A percentile compares a stretch with the other conserved stretches of the same genome.
Evolutionary conservation across 768 basidiomycete genomes (phyloP).

Genomic region (Tulasnella sp.): DNA sequence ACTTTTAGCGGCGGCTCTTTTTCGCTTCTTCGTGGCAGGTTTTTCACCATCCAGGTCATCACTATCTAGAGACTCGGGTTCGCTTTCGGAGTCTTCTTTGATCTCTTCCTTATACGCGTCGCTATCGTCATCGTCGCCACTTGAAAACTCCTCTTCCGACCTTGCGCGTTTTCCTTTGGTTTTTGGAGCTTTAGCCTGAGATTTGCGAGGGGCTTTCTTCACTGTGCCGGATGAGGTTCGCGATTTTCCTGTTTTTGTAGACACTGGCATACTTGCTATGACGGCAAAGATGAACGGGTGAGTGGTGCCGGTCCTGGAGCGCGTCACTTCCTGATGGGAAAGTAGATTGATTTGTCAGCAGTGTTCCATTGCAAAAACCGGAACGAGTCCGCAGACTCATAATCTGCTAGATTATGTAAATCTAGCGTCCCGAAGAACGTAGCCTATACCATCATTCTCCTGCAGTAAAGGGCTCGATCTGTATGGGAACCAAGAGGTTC

Average conservation of each 20-base stretch:
- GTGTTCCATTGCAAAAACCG: too few species aligned
- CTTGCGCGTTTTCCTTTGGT: neutral
- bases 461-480: too few species aligned
- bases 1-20: conserved; percentile 25
- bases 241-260: neutral
- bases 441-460: too few species aligned
- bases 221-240: neutral
- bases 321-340: neutral
- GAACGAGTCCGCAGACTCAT: too few species aligned
- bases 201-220: neutral
- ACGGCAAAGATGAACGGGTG: neutral
- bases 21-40: conserved; percentile 29
- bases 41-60: conserved; percentile 34
- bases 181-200: neutral
- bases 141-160: neutral
- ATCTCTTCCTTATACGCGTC: neutral
- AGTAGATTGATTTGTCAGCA: neutral
- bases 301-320: neutral
- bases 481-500: too few species aligned
- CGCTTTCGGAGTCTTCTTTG: conserved; percentile 26
- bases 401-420: too few species aligned
- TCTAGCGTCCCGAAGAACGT: too few species aligned
- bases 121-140: neutral
- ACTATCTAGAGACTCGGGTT: conserved; percentile 31
- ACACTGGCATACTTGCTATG: neutral